A percentile compares a stretch with the other conserved stretches of the same genome.
phyloP scores from a whole-genome alignment of 768 basidiomycete species.

The Coprinellus micaceus region DNA sequence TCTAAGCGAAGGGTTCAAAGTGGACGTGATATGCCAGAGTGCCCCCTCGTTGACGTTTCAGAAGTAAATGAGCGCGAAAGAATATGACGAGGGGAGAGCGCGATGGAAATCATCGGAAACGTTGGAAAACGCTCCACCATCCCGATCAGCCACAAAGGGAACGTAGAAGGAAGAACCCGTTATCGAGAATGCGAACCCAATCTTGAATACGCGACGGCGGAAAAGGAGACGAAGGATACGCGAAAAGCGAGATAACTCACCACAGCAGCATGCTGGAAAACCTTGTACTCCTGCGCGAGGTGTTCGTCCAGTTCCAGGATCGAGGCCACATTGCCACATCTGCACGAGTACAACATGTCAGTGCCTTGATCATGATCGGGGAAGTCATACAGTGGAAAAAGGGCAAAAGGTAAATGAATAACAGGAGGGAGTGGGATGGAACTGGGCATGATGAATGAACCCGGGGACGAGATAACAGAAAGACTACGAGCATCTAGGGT shows the following conservation, averaged over 20 bases:
- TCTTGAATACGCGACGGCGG: slow-evolving; percentile 1
- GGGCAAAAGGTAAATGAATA: too few species aligned
- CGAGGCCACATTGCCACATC: slow-evolving; percentile 94
- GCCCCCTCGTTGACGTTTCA: neutral
- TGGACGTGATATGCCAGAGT: slow-evolving; percentile 4
- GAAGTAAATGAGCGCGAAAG: slow-evolving; percentile 1
- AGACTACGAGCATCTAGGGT: too few species aligned
- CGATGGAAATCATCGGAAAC: neutral
- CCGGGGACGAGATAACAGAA: too few species aligned
- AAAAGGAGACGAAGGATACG: neutral
- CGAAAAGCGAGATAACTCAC: slow-evolving; percentile 40
- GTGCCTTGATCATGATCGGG: neutral
- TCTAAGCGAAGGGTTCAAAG: slow-evolving; percentile 6
- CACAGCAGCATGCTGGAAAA: slow-evolving; percentile 86
- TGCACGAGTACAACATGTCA: slow-evolving; percentile 24
- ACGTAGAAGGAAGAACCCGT: too few species aligned
- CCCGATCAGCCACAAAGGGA: too few species aligned
- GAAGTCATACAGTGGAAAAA: neutral
- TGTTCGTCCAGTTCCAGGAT: slow-evolving; percentile 93
- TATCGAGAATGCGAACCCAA: too few species aligned
- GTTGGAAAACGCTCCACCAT: too few species aligned
- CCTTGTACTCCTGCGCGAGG: slow-evolving; percentile 91
- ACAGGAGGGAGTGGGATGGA: too few species aligned
- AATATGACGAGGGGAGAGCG: slow-evolving; percentile 4
- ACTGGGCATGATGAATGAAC: too few species aligned